These are phyloP conservation scores for Immersiella caudata DNA, from an alignment of 495 filamentous ascomycete genomes.

Conservation along the genomic window DNA sequence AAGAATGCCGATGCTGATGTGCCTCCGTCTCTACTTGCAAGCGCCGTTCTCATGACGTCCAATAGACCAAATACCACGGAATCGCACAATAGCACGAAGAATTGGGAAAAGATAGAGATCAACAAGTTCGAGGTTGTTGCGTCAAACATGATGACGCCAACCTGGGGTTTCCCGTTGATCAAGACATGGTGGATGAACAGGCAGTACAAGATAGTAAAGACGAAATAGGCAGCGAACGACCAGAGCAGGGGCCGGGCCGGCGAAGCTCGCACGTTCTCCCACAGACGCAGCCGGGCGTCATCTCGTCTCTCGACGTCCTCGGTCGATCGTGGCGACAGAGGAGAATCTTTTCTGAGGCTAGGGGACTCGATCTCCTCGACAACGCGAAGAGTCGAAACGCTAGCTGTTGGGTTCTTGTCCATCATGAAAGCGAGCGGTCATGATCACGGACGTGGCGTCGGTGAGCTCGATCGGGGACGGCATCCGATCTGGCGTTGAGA, in stretches of 20 bases:
- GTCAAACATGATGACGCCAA: constrained; percentile 14
- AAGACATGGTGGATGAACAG: constrained; percentile 16
- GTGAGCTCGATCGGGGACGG: background rate
- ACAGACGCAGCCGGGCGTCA: background rate
- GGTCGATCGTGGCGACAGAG: background rate
- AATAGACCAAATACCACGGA: constrained; percentile 12
- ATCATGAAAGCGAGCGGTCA: background rate
- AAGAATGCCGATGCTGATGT: constrained; percentile 19
- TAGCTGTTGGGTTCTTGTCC: background rate
- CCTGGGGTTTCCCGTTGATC: constrained; percentile 6
- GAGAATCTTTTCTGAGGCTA: background rate
- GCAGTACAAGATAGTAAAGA: constrained; percentile 13
- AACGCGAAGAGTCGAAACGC: background rate
- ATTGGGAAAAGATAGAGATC: constrained; percentile 16
- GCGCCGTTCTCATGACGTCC: constrained; percentile 10
- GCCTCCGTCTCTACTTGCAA: constrained; percentile 9
- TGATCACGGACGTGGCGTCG: background rate
- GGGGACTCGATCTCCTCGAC: background rate
- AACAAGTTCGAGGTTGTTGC: constrained; percentile 14
- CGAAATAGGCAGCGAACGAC: constrained; percentile 7
- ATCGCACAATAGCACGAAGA: constrained; percentile 13
- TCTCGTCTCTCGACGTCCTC: background rate
- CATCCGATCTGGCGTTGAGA: background rate
- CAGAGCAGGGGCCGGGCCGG: constrained; percentile 3
- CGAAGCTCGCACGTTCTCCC: constrained; percentile 6